Evolutionary conservation across 805 yeast species (phyloP), one percentile per base, ranked within the genome.

Genomic region (Ogataea nonfermentans): DNA sequence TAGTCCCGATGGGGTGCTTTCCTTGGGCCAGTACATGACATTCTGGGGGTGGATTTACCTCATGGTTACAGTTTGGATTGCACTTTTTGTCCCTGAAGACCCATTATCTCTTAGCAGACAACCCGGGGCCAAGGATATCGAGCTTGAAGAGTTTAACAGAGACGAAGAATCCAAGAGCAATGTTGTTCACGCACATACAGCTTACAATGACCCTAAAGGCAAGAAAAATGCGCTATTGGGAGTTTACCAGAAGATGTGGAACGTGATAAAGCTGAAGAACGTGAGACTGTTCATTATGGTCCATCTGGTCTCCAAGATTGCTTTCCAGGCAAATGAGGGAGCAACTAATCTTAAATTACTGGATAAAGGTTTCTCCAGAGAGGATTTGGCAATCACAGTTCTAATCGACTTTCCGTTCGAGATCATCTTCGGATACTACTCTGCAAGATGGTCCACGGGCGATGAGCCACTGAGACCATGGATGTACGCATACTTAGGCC

Each of bases 391-490:
- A 1, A 76, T 93, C 14, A 86, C 96, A 0, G 98, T 91, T 0
- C 65, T 93, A 32, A 86, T 93, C 34, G 96, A 93, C 60, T 93
- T 93, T 62, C 99, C 99, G 9, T 89, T 93, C 61, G 98, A 93
- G 59, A 84, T 93, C 59, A 65, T 91, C 3, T 91, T 93, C 64
- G 98, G 99, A 2, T 93, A 89, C 61, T 90, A 89, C 53, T 95
- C 95, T 1, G 99, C 96, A 5, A 78, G 88, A 53, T 88, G 97
- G 96, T 85, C 96, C 0, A 75, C 84, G 0, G 95, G 95, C 4
- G 65, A 70, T 30, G 71, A 78, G 24, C 85, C 96, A 0, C 68
- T 93, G 39, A 74, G 73, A 35, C 98, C 98, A 0, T 93, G 99
- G 99, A 59, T 90, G 50, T 72, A 74, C 59, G 98, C 93, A 0